A percentile compares a stretch with the other conserved stretches of the same genome.
These are phyloP conservation scores for Colletotrichum viniferum DNA, from an alignment of 2,329 filamentous ascomycete species.

Conservation along the genomic window DNA sequence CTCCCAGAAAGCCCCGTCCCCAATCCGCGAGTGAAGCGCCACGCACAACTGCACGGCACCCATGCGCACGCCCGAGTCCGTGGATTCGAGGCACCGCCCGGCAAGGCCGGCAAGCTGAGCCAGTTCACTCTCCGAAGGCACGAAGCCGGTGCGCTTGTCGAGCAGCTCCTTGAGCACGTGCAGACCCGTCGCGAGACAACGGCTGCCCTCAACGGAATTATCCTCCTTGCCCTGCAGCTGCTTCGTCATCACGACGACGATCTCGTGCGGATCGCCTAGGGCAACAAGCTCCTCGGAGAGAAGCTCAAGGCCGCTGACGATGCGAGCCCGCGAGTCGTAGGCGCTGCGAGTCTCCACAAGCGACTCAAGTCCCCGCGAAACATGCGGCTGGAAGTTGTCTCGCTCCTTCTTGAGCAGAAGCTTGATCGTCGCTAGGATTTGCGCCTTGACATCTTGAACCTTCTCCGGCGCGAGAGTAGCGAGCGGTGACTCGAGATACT, in stretches of 20 bases:
- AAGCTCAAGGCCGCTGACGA: conserved; percentile 75
- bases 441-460: conserved; percentile 73
- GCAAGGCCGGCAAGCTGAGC: conserved; percentile 54
- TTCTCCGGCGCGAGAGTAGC: conserved; percentile 64
- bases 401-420: conserved; percentile 72
- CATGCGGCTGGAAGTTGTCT: conserved; percentile 69
- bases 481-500: conserved; percentile 70
- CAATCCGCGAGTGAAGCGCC: conserved; percentile 67
- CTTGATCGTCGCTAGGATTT: conserved; percentile 76
- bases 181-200: conserved; percentile 66
- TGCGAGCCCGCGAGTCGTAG: conserved; percentile 73
- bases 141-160: conserved; percentile 50
- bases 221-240: conserved; percentile 52
- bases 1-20: conserved; percentile 70
- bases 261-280: conserved; percentile 67
- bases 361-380: conserved; percentile 69
- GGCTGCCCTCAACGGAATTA: conserved; percentile 47
- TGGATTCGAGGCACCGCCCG: conserved; percentile 62
- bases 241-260: conserved; percentile 57
- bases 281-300: conserved; percentile 74
- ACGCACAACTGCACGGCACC: conserved; percentile 83
- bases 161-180: conserved; percentile 67
- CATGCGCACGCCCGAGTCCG: conserved; percentile 69
- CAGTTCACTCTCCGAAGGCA: conserved; percentile 58
- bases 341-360: conserved; percentile 67